Percentiles rank a stretch among this genome's conserved stretches.
phyloP scores from a whole-genome alignment of 768 basidiomycete genomes.

The Boletus pseudo-olivaceus region DNA sequence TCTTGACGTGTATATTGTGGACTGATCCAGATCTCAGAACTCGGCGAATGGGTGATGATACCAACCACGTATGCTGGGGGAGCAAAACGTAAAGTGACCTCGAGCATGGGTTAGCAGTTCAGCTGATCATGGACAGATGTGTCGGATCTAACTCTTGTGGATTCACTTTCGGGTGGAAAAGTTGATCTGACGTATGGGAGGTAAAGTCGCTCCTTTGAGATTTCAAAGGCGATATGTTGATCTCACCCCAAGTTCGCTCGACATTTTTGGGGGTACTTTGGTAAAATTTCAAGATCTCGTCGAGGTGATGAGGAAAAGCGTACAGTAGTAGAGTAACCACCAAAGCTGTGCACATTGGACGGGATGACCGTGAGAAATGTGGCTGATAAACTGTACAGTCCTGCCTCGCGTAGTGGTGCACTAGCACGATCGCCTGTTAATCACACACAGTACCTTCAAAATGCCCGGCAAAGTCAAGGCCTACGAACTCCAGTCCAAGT shows the following conservation, averaged over 20 bases:
- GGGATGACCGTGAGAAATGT: constrained; percentile 33
- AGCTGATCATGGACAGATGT: constrained; percentile 50
- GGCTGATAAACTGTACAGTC: constrained; percentile 44
- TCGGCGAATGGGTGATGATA: constrained; percentile 88
- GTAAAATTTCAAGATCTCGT: constrained; percentile 60
- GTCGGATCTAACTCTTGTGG: constrained; percentile 76
- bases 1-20: neutral
- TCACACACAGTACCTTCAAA: constrained; percentile 38
- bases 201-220: constrained; percentile 20
- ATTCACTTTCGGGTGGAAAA: constrained; percentile 72
- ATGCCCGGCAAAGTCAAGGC: constrained; percentile 95
- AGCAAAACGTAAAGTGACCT: constrained; percentile 62
- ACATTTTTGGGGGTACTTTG: constrained; percentile 67
- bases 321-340: neutral
- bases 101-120: neutral
- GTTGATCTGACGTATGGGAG: constrained; percentile 47
- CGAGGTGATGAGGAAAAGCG: constrained; percentile 11
- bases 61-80: constrained; percentile 98
- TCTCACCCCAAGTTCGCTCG: constrained; percentile 44
- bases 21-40: constrained; percentile 43
- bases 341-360: neutral
- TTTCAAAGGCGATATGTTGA: neutral
- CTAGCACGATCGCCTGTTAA: constrained; percentile 31
- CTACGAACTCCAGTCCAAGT: constrained; percentile 96
- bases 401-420: constrained; percentile 20